These are phyloP conservation scores for Phytophthora boehmeriae DNA, from an alignment of 352 stramenopile species.

Conservation along the genomic window DNA sequence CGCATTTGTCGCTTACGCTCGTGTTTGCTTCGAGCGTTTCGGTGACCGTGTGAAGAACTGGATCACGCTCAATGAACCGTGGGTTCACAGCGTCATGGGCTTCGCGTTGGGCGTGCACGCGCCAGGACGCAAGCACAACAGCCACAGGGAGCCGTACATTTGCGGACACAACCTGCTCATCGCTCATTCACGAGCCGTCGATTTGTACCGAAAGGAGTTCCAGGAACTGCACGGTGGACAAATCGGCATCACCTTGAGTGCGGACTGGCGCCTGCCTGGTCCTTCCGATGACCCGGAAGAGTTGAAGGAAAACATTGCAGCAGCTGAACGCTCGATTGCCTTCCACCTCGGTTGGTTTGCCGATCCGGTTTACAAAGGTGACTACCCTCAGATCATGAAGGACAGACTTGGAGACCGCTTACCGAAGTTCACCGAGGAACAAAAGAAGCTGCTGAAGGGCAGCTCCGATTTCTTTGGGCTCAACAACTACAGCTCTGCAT, in stretches of 20 bases:
- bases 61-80: conserved; percentile 95
- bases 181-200: conserved; percentile 84
- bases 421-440: conserved; percentile 87
- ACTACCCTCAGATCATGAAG: conserved; percentile 94
- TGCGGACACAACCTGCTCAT: conserved; percentile 90
- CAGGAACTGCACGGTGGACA: conserved; percentile 57
- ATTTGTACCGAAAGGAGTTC: conserved; percentile 89
- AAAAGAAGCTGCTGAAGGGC: conserved; percentile 79
- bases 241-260: conserved; percentile 93
- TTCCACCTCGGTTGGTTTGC: conserved; percentile 93
- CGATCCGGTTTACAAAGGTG: conserved; percentile 91
- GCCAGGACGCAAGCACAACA: conserved; percentile 57
- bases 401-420: conserved; percentile 79
- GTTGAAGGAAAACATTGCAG: conserved; percentile 63
- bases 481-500: conserved; percentile 92
- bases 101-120: conserved; percentile 89
- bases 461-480: conserved; percentile 94
- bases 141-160: conserved; percentile 80
- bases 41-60: conserved; percentile 93
- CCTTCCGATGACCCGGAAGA: conserved; percentile 47
- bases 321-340: conserved; percentile 80
- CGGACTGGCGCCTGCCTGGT: conserved; percentile 88
- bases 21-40: conserved; percentile 92
- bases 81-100: conserved; percentile 83
- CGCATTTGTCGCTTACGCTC: conserved; percentile 87